Evolutionary conservation across 2,329 filamentous ascomycete species (phyloP), one percentile per base, ranked within the genome.

Genomic region (Colletotrichum somersetense): DNA sequence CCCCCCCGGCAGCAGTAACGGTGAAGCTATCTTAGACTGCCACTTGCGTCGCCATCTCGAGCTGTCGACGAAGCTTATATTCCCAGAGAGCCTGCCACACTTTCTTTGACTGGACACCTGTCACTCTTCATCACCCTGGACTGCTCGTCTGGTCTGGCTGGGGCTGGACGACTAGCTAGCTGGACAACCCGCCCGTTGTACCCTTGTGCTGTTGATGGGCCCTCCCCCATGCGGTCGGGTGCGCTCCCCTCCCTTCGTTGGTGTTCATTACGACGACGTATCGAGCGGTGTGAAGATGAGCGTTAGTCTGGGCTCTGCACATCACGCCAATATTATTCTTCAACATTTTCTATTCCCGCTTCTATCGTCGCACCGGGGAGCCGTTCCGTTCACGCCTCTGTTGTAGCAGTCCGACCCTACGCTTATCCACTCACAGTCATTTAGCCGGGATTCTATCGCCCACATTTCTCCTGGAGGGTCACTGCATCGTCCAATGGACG

Each of bases 251-350:
- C 30, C 48, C 23, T 42, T 20, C 59, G 64, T 67, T 50, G 64
- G 57, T 57, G 48, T 33, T 62, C 30, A 35, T 40, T 67, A 56
- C 42, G 40, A 55, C 40, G 40, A 48, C 50, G 59, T 48, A 72
- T 63, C 65, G 40, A 69, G 69, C 69, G 69, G 69, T 72, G 69
- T 72, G 69, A 72, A 59, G 66, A 65, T 35, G 55, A 62, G 44
- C 48, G 50, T 64, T 46, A 61, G 66, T 69, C 69, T 65, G 69
- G 69, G 53, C 69, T 69, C 58, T 65, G 66, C 53, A 50, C 66
- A 64, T 69, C 30, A 46, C 57, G 57, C 57, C 50, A 35, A 58
- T 67, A 44, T 59, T 67, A 44, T 59, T 71, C 68, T 62, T 68
- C 61, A 66, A 40, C 48, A 33, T n/a, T 59, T 64, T 48, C 66